phyloP scores from a whole-genome alignment of 202 grass and related monocot species.

The Zizania palustris region DNA sequence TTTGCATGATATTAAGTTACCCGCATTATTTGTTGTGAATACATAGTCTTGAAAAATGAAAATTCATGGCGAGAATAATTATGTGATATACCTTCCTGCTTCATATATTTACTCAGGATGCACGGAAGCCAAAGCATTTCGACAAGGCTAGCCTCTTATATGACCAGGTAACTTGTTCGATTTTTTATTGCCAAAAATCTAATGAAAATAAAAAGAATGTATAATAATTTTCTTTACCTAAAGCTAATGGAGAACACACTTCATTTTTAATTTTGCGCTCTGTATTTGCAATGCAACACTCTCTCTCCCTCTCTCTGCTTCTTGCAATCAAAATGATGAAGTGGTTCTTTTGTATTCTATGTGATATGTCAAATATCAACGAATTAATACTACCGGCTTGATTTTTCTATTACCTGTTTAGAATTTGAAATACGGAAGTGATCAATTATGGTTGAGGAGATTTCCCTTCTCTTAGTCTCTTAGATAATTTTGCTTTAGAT shows the following conservation, averaged over 20 bases:
- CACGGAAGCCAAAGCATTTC: conserved; percentile 85
- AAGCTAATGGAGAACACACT: neutral
- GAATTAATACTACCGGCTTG: neutral
- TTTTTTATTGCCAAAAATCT: neutral
- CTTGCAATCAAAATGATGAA: neutral
- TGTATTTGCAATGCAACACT: neutral
- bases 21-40: conserved; percentile 24
- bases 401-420: too few species aligned
- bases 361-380: conserved; percentile 16
- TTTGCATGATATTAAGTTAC: conserved; percentile 97
- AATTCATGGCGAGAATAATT: conserved; percentile 35
- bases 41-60: conserved; percentile 17
- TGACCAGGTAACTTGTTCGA: conserved; percentile 68
- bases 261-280: neutral
- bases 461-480: neutral
- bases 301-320: too few species aligned
- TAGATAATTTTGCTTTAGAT: neutral
- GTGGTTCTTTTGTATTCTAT: neutral
- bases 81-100: conserved; percentile 31
- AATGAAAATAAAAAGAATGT: neutral
- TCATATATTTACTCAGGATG: conserved; percentile 69
- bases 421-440: too few species aligned
- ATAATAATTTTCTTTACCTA: neutral
- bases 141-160: conserved; percentile 95
- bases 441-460: too few species aligned